These are phyloP conservation scores for Cercospora sesami DNA, from an alignment of 2,329 filamentous ascomycete species.

Conservation along the genomic window DNA sequence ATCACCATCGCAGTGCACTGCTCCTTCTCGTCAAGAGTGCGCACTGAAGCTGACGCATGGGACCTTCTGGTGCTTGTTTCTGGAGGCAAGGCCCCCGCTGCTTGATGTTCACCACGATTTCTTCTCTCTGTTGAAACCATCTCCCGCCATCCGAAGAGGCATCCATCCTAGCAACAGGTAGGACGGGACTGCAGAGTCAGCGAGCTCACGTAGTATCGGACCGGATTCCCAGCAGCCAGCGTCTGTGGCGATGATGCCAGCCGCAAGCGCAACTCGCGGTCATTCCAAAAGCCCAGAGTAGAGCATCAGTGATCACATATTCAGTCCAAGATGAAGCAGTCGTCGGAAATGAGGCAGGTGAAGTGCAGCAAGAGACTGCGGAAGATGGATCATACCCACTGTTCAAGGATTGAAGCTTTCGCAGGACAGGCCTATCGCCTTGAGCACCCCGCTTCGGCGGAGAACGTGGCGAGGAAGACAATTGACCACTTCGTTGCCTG, in stretches of 20 bases:
- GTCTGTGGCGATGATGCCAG: background rate
- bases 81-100: background rate
- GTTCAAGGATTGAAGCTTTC: conserved; percentile 7
- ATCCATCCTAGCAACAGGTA: background rate
- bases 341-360: background rate
- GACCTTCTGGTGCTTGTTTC: background rate
- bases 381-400: background rate
- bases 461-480: background rate
- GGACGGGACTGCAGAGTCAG: background rate
- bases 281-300: background rate
- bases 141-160: background rate
- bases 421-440: conserved; percentile 2
- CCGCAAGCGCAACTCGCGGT: background rate
- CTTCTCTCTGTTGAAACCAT: background rate
- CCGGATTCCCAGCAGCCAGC: background rate
- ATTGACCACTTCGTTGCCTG: background rate
- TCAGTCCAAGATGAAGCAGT: background rate
- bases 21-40: background rate
- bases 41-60: background rate
- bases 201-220: background rate
- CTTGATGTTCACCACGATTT: background rate
- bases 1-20: background rate
- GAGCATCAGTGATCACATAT: background rate
- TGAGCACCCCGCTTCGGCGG: conserved; percentile 12
- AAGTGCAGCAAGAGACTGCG: background rate